Evolutionary conservation across 176 grass and related monocot species (phyloP), one percentile per base, ranked within the genome.

Genomic region (Secale cereale): DNA sequence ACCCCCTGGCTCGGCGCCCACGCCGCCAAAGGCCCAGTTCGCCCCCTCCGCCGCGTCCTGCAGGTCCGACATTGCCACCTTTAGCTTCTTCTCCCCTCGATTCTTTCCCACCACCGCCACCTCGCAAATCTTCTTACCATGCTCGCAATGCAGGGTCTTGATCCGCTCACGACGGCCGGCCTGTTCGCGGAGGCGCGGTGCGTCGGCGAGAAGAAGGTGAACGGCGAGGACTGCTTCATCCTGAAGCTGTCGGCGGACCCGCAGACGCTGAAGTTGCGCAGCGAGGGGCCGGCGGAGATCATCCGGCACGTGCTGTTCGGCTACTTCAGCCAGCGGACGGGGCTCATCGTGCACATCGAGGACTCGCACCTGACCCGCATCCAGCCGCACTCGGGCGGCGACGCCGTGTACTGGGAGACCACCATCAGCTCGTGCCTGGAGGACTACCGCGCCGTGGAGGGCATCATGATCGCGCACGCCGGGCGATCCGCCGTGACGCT

Each of bases 151-250:
- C 81, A 98, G 96, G 96, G 96, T 0, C 91, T 98, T 1, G 96
- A 98, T 89, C 96, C 96, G 25, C 83, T 98, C 0, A 94, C 91
- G 0, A 95, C 96, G 35, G 93, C 93, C 0, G 78, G 86, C 0
- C 79, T 98, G 70, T 98, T 98, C 81, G 75, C 89, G 23, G 87
- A 94, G 77, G 93, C 96, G n/a, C 89, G 93, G 32, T 98, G 96
- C 89, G 92, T 95, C 1, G 91, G 91, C 10, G 96, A 98, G 91
- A 98, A 90, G 83, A 93, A 92, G 32, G 92, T 98, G 81, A 94
- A 94, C 48, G 93, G 91, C 19, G 96, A 98, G 87, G 96, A 98
- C 54, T 98, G 96, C 89, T 98, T 98, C 93, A 94, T 98, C 78
- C 92, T 98, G 30, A 95, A 95, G 87, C 93, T 95, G 27, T 81